phyloP scores from a whole-genome alignment of 768 basidiomycete species.

The Pilatotrama ljubarskyi region DNA sequence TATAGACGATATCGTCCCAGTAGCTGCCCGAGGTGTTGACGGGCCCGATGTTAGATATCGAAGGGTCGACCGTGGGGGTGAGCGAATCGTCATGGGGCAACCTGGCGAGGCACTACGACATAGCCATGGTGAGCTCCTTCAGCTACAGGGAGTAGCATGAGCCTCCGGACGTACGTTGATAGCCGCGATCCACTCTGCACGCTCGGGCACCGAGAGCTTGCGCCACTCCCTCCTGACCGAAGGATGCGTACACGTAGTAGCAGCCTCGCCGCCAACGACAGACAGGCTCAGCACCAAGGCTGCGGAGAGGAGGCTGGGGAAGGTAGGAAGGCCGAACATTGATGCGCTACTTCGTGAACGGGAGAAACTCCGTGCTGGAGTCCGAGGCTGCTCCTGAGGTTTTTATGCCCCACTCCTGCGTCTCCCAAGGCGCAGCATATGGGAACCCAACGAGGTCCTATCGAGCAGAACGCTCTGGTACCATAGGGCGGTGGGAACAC shows the following conservation, averaged over 20 bases:
- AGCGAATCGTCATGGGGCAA: constrained; percentile 13
- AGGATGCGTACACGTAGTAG: constrained; percentile 21
- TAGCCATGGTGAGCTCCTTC: background rate
- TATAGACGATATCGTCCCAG: constrained; percentile 26
- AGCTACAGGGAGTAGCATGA: background rate
- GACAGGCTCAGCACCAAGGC: constrained; percentile 4
- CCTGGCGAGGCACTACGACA: constrained; percentile 1
- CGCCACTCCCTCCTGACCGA: constrained; percentile 29
- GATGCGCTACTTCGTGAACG: background rate
- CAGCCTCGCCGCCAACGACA: background rate
- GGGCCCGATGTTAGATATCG: constrained; percentile 13
- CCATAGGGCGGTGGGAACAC: background rate
- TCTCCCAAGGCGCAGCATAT: background rate
- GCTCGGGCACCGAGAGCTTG: constrained; percentile 14
- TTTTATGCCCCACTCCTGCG: background rate
- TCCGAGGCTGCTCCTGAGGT: background rate
- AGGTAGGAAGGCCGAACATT: background rate
- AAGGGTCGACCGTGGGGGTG: constrained; percentile 6
- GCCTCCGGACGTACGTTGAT: constrained; percentile 23
- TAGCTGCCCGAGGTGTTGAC: constrained; percentile 18
- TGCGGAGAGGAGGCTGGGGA: background rate
- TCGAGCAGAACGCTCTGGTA: background rate
- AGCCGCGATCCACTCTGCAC: constrained; percentile 27
- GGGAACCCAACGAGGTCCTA: background rate
- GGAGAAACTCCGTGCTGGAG: background rate